Evolutionary conservation across 495 filamentous ascomycete genomes (phyloP), one percentile per base, ranked within the genome.

Genomic region (Penicillium soppii): DNA sequence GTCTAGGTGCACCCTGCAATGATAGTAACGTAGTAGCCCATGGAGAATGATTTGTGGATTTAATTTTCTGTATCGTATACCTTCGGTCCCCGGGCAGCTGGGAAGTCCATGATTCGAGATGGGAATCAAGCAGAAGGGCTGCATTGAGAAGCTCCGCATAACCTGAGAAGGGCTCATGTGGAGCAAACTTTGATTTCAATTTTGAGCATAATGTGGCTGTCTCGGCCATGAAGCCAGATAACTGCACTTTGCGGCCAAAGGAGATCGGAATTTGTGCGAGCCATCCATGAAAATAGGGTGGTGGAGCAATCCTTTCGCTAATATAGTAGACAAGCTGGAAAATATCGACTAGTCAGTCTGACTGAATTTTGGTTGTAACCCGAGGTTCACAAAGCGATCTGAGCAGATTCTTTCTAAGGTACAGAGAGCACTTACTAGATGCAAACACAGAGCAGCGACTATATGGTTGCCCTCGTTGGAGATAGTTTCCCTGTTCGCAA

Each of bases 381-480:
- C n/a, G n/a, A n/a, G n/a, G n/a, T n/a, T n/a, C n/a, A n/a, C n/a
- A n/a, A n/a, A n/a, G n/a, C n/a, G n/a, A n/a, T n/a, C n/a, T 4
- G 25, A 27, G 25, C 25, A 27, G 9, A 5, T 27, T 27, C 25
- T 27, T 9, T 32, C 7, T 12, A 12, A 32, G 5, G 10, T 7
- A 12, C 10, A 12, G 3, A 12, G 10, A 7, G n/a, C n/a, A 32
- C 29, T 32, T 38, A 57, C 54, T 44, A 57, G 8, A 35, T 57
- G 50, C n/a, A 45, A 32, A 16, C 54, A 57, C 12, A 57, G 13
- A 3, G 49, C 8, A 1, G 54, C 50, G 3, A 53, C 38, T 21
- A 46, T 43, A 29, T 40, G 17, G 12, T 43, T 43, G 2, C 17
- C 49, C 10, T 57, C 54, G 33, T 25, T 37, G 9, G 41, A 44